These are phyloP conservation scores for Boletus reticuloceps DNA, from an alignment of 768 basidiomycete genomes.

Conservation along the genomic window DNA sequence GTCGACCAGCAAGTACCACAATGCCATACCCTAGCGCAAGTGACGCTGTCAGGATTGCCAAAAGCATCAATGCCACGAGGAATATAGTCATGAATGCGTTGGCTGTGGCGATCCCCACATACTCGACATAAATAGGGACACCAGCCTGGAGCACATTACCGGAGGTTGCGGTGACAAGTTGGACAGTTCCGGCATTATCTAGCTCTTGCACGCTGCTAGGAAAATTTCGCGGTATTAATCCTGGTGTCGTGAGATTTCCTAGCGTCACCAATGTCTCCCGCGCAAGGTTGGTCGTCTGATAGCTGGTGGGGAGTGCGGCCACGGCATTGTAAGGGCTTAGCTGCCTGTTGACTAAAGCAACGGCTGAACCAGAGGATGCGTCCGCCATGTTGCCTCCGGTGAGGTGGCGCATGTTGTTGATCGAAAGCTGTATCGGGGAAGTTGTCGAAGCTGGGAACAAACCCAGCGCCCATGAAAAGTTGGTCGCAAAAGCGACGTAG, in stretches of 20 bases:
- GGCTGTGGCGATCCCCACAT: conserved; percentile 73
- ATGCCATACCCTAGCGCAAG: conserved; percentile 53
- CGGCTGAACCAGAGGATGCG: conserved; percentile 55
- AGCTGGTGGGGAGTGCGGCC: background rate
- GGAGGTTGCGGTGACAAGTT: conserved; percentile 61
- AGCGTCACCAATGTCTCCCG: conserved; percentile 10
- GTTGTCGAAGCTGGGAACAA: conserved; percentile 54
- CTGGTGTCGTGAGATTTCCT: conserved; percentile 7
- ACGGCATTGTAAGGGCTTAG: conserved; percentile 72
- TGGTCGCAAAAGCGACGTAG: conserved; percentile 78
- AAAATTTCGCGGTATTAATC: conserved; percentile 1
- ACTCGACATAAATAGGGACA: conserved; percentile 78
- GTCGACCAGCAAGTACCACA: conserved; percentile 27
- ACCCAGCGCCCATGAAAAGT: conserved; percentile 89
- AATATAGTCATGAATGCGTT: conserved; percentile 94
- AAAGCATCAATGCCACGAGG: conserved; percentile 63
- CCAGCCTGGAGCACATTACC: conserved; percentile 74
- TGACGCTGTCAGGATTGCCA: conserved; percentile 54
- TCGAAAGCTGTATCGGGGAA: conserved; percentile 68
- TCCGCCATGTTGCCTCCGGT: conserved; percentile 78
- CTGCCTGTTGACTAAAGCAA: conserved; percentile 77
- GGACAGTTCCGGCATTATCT: conserved; percentile 40
- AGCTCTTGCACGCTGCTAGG: conserved; percentile 27
- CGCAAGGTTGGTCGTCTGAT: background rate
- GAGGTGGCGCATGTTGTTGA: conserved; percentile 75